Percentiles rank a stretch among this genome's conserved stretches.
Evolutionary conservation across 192 early-diverging fungal genomes (phyloP).

Genomic region (Borealophlyctis nickersoniae): DNA sequence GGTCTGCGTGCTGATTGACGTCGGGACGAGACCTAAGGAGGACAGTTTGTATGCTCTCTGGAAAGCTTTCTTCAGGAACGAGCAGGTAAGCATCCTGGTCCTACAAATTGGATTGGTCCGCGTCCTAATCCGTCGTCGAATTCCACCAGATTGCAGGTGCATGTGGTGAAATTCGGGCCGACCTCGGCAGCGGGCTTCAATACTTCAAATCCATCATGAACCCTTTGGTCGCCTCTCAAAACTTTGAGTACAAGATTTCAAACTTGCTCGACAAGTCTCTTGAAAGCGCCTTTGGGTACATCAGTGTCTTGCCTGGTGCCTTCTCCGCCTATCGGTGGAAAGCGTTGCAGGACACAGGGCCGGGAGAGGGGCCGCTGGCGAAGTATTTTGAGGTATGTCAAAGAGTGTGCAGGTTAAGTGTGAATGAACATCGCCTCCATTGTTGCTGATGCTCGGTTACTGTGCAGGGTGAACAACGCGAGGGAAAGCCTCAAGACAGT

Average conservation of each 20-base stretch:
- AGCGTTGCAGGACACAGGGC: conserved; percentile 64
- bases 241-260: conserved; percentile 74
- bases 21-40: conserved; percentile 83
- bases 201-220: conserved; percentile 55
- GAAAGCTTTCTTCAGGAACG: conserved; percentile 83
- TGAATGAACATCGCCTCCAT: too few relatives aligned
- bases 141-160: conserved; percentile 77
- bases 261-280: conserved; percentile 54
- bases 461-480: conserved; percentile 29
- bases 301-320: conserved; percentile 86
- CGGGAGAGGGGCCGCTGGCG: conserved; percentile 60
- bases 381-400: conserved; percentile 70
- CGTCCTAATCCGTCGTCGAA: conserved; percentile 76
- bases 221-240: conserved; percentile 67
- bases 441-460: conserved; percentile 31
- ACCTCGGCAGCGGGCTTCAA: conserved; percentile 61
- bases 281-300: conserved; percentile 90
- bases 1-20: conserved; percentile 82
- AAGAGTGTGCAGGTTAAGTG: too few relatives aligned
- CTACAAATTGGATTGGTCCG: conserved; percentile 86
- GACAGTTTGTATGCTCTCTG: conserved; percentile 86
- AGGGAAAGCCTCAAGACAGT: conserved; percentile 33
- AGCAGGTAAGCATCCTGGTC: conserved; percentile 18
- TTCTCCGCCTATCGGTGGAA: conserved; percentile 81
- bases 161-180: conserved; percentile 88